Percentiles rank a stretch among this genome's conserved stretches.
These are phyloP conservation scores for Viola odorata DNA, from an alignment of 345 rosid genomes.

Conservation along the genomic window DNA sequence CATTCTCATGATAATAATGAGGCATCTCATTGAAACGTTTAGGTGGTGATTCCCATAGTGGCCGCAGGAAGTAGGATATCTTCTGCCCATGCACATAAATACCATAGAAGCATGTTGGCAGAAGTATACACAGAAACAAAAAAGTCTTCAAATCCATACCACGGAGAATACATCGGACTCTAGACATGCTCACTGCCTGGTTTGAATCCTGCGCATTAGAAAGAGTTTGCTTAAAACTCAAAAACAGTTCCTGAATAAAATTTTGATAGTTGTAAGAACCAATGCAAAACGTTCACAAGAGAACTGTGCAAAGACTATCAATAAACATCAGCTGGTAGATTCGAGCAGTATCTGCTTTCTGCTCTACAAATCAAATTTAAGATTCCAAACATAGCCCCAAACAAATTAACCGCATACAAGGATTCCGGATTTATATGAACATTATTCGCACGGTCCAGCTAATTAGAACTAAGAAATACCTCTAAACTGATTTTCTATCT, in stretches of 20 bases:
- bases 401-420: too few relatives aligned
- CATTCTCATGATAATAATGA: slow-evolving; percentile 76
- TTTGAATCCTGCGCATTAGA: slow-evolving; percentile 63
- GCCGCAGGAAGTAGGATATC: slow-evolving; percentile 75
- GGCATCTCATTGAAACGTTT: slow-evolving; percentile 70
- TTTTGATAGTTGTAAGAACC: neutral
- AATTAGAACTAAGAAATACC: too few relatives aligned
- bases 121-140: slow-evolving; percentile 55
- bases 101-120: slow-evolving; percentile 63
- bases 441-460: too few relatives aligned
- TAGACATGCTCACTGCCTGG: slow-evolving; percentile 69
- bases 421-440: too few relatives aligned
- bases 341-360: too few relatives aligned
- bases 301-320: neutral
- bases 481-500: too few relatives aligned
- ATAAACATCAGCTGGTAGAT: neutral
- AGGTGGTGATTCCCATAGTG: slow-evolving; percentile 85
- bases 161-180: slow-evolving; percentile 84
- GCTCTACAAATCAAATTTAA: too few relatives aligned
- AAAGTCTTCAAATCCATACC: slow-evolving; percentile 77
- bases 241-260: slow-evolving; percentile 8
- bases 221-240: neutral
- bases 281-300: neutral
- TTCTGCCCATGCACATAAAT: slow-evolving; percentile 70
- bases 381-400: too few relatives aligned